phyloP scores from a whole-genome alignment of 257 asterid genomes.

The Anisodus acutangulus region DNA sequence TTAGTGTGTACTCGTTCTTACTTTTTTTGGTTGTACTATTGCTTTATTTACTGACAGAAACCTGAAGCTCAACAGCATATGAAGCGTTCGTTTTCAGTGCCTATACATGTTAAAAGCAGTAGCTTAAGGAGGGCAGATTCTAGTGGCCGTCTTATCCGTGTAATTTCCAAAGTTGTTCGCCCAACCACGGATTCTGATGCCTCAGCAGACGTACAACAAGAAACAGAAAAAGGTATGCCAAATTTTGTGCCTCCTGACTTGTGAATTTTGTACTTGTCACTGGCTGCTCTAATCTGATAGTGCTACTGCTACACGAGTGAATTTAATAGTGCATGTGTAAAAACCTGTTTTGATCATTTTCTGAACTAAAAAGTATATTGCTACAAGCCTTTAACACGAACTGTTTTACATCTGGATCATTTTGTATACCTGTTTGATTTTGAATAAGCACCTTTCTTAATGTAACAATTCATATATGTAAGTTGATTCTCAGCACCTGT shows the following conservation, averaged over 20 bases:
- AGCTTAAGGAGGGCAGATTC: constrained; percentile 79
- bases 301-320: not conserved
- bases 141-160: constrained; percentile 79
- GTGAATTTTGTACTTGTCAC: not conserved
- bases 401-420: constrained; percentile 13
- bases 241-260: constrained; percentile 26
- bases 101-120: constrained; percentile 69
- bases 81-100: constrained; percentile 88
- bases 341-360: not conserved
- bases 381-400: not conserved
- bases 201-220: constrained; percentile 54
- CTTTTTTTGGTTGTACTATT: constrained; percentile 32
- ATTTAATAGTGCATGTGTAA: not conserved
- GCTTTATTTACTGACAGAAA: constrained; percentile 51
- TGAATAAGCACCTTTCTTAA: not conserved
- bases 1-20: constrained; percentile 13
- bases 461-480: not conserved
- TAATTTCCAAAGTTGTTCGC: constrained; percentile 63
- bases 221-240: constrained; percentile 57
- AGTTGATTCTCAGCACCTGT: not conserved
- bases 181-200: constrained; percentile 52
- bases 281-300: not conserved
- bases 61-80: constrained; percentile 58
- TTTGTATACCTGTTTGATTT: constrained; percentile 6
- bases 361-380: constrained; percentile 13